Percentiles rank a stretch among this genome's conserved stretches.
These are phyloP conservation scores for Coniochaeta sp. DNA, from an alignment of 2,329 filamentous ascomycete genomes.

Conservation along the genomic window DNA sequence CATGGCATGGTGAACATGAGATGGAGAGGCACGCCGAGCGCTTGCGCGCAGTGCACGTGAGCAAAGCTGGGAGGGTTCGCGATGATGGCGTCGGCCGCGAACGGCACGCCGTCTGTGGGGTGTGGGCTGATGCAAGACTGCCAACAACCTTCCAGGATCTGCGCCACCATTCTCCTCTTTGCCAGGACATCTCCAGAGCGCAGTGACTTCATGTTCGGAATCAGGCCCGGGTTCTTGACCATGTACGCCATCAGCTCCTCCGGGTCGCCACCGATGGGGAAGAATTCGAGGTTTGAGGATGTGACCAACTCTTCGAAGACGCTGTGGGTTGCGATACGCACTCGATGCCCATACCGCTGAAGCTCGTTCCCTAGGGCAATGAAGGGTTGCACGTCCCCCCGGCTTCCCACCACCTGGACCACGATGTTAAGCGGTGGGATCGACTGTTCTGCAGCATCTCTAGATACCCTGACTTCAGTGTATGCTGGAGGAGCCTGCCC, in stretches of 20 bases:
- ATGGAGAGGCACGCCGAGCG: conserved; percentile 65
- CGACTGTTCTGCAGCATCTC: too few relatives aligned
- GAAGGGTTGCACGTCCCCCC: conserved; percentile 72
- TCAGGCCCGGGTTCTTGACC: conserved; percentile 81
- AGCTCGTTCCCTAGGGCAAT: conserved; percentile 60
- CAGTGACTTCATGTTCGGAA: conserved; percentile 70
- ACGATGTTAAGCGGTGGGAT: too few relatives aligned
- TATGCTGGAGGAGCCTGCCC: too few relatives aligned
- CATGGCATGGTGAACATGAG: conserved; percentile 98
- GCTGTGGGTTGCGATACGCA: conserved; percentile 65
- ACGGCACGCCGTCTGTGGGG: conserved; percentile 45
- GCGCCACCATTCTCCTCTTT: conserved; percentile 64
- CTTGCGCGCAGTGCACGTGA: conserved; percentile 68
- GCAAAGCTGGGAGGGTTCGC: conserved; percentile 73
- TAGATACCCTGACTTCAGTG: too few relatives aligned
- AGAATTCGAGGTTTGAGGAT: conserved; percentile 67
- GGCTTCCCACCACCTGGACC: conserved; percentile 66
- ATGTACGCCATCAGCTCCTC: conserved; percentile 78
- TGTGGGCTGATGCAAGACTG: conserved; percentile 69
- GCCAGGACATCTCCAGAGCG: conserved; percentile 70
- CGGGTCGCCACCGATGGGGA: conserved; percentile 66
- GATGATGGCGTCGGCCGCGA: conserved; percentile 77
- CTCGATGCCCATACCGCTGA: conserved; percentile 60
- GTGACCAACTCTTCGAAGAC: conserved; percentile 62
- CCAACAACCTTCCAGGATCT: conserved; percentile 79